phyloP scores from a whole-genome alignment of 352 stramenopile species.

The Pelagophyceae sp. region DNA sequence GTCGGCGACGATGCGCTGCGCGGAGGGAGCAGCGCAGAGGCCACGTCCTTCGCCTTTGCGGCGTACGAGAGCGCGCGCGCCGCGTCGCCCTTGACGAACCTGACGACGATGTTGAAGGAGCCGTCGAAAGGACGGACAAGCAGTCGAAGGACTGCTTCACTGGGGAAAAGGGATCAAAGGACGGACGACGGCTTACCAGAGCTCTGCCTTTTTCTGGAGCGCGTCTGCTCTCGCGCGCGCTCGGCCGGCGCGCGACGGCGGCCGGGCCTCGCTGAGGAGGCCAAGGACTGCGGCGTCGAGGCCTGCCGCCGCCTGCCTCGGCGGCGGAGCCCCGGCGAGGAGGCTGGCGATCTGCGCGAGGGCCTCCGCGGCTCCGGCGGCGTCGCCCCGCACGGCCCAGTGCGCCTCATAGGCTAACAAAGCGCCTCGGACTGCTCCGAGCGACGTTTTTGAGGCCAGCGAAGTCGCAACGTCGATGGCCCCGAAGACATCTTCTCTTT shows the following conservation, averaged over 20 bases:
- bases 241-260: neutral
- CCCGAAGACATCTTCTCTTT: no score
- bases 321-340: no score
- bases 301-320: no score
- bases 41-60: slow-evolving; percentile 72
- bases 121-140: slow-evolving; percentile 88
- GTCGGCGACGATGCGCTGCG: slow-evolving; percentile 13
- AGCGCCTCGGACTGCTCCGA: no score
- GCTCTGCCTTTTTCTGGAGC: neutral
- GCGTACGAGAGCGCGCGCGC: slow-evolving; percentile 55
- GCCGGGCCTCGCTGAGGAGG: neutral
- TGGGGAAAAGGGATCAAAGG: no score
- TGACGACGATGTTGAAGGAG: slow-evolving; percentile 96
- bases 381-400: no score
- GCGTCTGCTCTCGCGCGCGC: neutral
- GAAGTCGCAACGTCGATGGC: no score
- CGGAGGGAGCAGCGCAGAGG: slow-evolving; percentile 78
- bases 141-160: slow-evolving; percentile 11
- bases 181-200: neutral
- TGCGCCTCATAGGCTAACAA: no score
- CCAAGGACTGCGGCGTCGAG: neutral
- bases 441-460: no score
- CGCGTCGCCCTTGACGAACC: slow-evolving; percentile 88
- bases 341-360: no score
- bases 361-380: no score